phyloP scores from a whole-genome alignment of 2,329 filamentous ascomycete species.

The Amauroascus verrucosus region DNA sequence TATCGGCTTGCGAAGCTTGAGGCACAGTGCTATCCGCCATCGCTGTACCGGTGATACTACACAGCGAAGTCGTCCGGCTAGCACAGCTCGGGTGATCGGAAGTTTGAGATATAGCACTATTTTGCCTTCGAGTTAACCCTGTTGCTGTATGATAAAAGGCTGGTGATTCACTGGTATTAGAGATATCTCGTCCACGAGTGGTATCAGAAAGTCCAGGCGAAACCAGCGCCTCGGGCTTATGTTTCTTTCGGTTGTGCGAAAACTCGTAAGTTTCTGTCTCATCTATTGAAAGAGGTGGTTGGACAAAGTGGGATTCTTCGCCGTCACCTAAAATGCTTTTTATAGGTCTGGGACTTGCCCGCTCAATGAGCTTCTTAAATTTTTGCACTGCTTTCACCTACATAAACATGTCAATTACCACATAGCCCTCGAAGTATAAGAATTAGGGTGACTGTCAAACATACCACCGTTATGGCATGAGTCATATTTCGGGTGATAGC shows the following conservation, averaged over 20 bases:
- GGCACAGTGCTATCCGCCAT: conserved; percentile 25
- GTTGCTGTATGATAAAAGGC: conserved; percentile 12
- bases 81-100: not conserved
- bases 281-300: conserved; percentile 47
- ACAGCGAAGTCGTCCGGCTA: not conserved
- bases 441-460: no score
- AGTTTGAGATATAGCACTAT: conserved; percentile 19
- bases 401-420: not conserved
- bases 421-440: not conserved
- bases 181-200: not conserved
- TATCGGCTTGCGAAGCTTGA: conserved; percentile 23
- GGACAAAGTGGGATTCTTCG: conserved; percentile 44
- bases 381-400: conserved; percentile 83
- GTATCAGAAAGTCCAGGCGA: not conserved
- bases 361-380: conserved; percentile 66
- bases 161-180: conserved; percentile 9
- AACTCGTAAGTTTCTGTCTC: conserved; percentile 34
- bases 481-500: conserved; percentile 87
- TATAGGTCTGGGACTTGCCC: conserved; percentile 44
- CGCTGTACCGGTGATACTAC: conserved; percentile 15
- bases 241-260: conserved; percentile 18
- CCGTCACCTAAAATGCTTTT: conserved; percentile 51
- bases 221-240: not conserved
- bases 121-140: conserved; percentile 15
- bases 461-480: conserved; percentile 70